Evolutionary conservation across 1,284 basidiomycete species (phyloP), one percentile per base, ranked within the genome.

Genomic region (Neolentinus lepideus): DNA sequence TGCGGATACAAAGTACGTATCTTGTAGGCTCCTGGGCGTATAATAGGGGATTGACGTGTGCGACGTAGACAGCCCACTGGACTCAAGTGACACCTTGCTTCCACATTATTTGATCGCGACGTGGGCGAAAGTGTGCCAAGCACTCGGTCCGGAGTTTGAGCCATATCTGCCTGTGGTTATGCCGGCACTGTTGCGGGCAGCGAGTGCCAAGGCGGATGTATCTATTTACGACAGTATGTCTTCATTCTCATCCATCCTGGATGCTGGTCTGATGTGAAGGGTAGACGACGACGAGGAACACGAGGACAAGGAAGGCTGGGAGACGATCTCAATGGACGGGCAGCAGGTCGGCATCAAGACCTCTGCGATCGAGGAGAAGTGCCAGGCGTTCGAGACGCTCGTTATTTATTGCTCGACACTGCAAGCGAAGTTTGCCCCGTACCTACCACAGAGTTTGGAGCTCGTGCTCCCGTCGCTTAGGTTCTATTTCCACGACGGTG

Each of bases 51-150:
- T 47, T 56, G 22, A 25, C 36, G 25, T 43, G 50, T 47, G 38
- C 21, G 21, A 25, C 27, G 11, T 62, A 88, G 86, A 88, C 63
- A 80, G 74, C 52, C 84, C 85, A 0, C 66, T 74, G 0, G 86
- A 90, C 61, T 79, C 81, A 0, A 71, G 73, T 6, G 87, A 90
- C 62, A 79, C 84, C 0, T 83, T 88, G 63, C 67, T 89, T 4
- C 74, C 74, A 0, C 84, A 84, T 53, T 89, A 88, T 62, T 74
- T 91, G 27, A 87, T 86, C 52, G 79, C 84, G 53, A 92, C 88
- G 0, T 92, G 90, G 90, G 84, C 87, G 2, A 91, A 89, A 65
- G 78, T 93, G 0, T 91, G 88, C 64, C 89, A 89, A 61, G 87
- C 88, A 0, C 77, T 94, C 62, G 88, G 88, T 0, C 73, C 77